A percentile compares a stretch with the other conserved stretches of the same genome.
phyloP scores from a whole-genome alignment of 176 grass and related monocot genomes.

The Triticum timopheevii region DNA sequence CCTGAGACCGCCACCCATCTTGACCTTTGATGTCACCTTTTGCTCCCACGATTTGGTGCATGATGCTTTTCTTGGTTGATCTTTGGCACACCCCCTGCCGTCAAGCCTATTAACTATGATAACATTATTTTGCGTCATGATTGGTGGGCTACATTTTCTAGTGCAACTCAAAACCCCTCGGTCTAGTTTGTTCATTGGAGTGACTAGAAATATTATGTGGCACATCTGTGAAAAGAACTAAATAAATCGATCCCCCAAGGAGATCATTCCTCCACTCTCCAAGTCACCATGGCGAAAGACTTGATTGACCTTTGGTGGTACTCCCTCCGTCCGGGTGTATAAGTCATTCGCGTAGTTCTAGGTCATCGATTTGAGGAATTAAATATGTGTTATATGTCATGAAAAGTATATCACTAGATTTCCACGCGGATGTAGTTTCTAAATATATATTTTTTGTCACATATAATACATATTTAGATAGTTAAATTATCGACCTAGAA shows the following conservation, averaged over 20 bases:
- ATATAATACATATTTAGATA: no score
- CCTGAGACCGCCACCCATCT: neutral
- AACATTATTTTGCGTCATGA: neutral
- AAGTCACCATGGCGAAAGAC: neutral
- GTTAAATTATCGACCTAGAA: no score
- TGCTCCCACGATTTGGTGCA: neutral
- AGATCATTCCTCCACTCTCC: neutral
- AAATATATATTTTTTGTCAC: no score
- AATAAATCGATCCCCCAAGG: neutral
- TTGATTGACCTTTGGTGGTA: neutral
- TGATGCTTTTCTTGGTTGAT: neutral
- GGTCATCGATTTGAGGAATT: no score
- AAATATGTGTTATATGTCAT: no score
- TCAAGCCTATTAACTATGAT: neutral
- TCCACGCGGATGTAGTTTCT: no score
- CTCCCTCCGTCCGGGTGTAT: no score
- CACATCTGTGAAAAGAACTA: neutral
- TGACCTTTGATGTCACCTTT: neutral
- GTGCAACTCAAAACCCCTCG: neutral
- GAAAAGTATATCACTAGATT: no score
- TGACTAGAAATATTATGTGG: neutral
- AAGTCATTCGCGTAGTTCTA: no score
- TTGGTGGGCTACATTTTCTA: neutral
- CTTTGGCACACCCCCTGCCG: neutral
- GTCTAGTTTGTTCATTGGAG: neutral